Evolutionary conservation across 1,139 yeast species (phyloP).

Genomic region (Candida freyschussii): DNA sequence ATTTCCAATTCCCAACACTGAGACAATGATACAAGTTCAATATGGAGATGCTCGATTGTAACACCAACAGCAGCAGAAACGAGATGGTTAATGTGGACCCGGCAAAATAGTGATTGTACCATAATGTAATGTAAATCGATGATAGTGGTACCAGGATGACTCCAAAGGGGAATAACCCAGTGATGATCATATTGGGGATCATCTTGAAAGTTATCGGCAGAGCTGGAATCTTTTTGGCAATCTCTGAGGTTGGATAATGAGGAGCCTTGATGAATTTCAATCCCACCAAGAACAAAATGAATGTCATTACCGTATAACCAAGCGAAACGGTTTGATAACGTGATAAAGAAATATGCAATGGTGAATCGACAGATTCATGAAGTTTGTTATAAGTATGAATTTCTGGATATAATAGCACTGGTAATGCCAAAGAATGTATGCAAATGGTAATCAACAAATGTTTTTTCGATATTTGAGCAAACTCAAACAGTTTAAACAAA

Average conservation of each 20-base stretch:
- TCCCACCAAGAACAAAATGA: constrained; percentile 9
- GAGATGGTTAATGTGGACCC: constrained; percentile 14
- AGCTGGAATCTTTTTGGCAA: constrained; percentile 17
- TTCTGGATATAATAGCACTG: constrained; percentile 8
- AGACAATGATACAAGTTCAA: constrained; percentile 21
- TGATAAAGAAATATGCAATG: constrained; percentile 13
- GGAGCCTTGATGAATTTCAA: constrained; percentile 10
- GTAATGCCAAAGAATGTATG: constrained; percentile 17
- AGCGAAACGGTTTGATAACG: constrained; percentile 2
- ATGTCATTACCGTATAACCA: constrained; percentile 11
- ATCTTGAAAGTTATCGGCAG: constrained; percentile 22
- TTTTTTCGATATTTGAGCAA: constrained; percentile 6
- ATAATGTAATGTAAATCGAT: constrained; percentile 21
- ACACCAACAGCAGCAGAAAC: constrained; percentile 10
- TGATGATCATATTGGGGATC: constrained; percentile 23
- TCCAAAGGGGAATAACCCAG: constrained; percentile 26
- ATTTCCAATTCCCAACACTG: constrained; percentile 26
- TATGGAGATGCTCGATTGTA: constrained; percentile 15
- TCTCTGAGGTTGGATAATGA: constrained; percentile 7
- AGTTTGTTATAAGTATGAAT: constrained; percentile 12
- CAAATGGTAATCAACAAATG: constrained; percentile 3
- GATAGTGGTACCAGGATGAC: constrained; percentile 24
- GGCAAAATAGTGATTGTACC: constrained; percentile 25
- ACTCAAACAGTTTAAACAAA: constrained; percentile 16
- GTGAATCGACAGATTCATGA: constrained; percentile 19